Base-by-base conservation (phyloP, 1,284 basidiomycete genomes). In the Caloboletus inedulis region DNA sequence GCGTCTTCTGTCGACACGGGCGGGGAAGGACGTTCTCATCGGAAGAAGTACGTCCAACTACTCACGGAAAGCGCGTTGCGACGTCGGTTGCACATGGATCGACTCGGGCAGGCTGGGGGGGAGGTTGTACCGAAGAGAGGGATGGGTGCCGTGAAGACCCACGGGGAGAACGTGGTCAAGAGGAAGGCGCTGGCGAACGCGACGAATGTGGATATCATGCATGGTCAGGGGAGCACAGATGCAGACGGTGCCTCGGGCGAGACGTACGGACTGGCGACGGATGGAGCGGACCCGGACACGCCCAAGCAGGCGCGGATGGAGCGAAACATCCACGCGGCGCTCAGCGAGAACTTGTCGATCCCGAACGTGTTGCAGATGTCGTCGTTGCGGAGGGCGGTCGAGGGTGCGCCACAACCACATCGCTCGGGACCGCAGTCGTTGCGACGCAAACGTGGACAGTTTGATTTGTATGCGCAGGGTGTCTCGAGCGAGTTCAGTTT, bases 341-440 rank as follows among this genome's bases (percentile, higher is more conserved):
- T 66, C 2, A 47, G 44, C 18, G 66, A 64, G 58, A 65, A 64
- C 46, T 1, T 64, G 47, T 63, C 61, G 34, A 52, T 62, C 16
- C 40, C 49, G 31, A 62, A 61, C 43, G 33, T 63, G 35, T 39
- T 4, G n/a, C 52, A 41, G 6, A 40, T 41, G 16, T 25, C 36
- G 33, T 29, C 49, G 31, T 33, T 14, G 36, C 47, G 47, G 19
- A 61, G 48, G 60, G 14, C 9, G 14, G 18, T 18, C n/a, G 49
- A 54, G 36, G 23, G 30, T 3, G 34, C 4, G 25, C n/a, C 31
- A 14, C 55, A 39, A 30, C 18, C 23, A 7, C 52, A 46, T 31
- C 52, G 46, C 14, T 25, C 7, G 23, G 18, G 30, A 4, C 8
- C 39, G 41, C 47, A 53, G 39, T 31, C 58, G 2, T 13, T 52